Base-by-base conservation (phyloP, 441 rosid species). In the Populus hybrid region DNA sequence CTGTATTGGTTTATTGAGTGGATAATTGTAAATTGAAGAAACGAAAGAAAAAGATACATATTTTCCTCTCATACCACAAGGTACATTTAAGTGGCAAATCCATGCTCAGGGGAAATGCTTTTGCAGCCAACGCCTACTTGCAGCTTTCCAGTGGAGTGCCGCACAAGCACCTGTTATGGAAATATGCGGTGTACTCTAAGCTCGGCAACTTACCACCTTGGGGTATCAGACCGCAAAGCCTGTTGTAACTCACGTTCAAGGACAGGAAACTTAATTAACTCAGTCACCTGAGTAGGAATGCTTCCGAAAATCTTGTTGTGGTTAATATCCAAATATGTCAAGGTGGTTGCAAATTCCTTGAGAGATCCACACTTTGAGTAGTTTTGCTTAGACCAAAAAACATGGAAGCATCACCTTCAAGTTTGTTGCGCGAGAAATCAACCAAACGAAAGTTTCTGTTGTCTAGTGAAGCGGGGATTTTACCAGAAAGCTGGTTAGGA, bases 401-500 rank as follows among this genome's bases (percentile, higher is more conserved):
- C 84, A 91, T 79, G 2, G 94, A 87, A 61, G 87, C 88, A 76
- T 91, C 93, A 28, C 92, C 96, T 38, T 71, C 73, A 9, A 90
- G 88, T 67, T 71, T 67, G 78, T 90, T 94, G 64, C 94, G 80
- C 30, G 92, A 88, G 72, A 92, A 65, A 82, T 92, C 95, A 36
- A 92, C 72, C 64, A 30, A 76, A n/a, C 74, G 64, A 28, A 87
- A 86, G 82, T 89, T 84, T 81, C 80, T 26, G 14, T 84, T 84
- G 21, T 86, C 86, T 79, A 91, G 85, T 1, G 91, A 89, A 10
- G 78, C 75, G 7, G 96, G 94, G 72, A 91, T 89, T 74, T 79
- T 78, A 74, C 96, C 96, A 34, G 96, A 85, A 69, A 94, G 92
- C 38, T 84, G 86, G 74, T 94, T 94, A 78, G 92, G 90, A n/a